phyloP scores from a whole-genome alignment of 2,329 filamentous ascomycete genomes.

The Escovopsis weberi region DNA sequence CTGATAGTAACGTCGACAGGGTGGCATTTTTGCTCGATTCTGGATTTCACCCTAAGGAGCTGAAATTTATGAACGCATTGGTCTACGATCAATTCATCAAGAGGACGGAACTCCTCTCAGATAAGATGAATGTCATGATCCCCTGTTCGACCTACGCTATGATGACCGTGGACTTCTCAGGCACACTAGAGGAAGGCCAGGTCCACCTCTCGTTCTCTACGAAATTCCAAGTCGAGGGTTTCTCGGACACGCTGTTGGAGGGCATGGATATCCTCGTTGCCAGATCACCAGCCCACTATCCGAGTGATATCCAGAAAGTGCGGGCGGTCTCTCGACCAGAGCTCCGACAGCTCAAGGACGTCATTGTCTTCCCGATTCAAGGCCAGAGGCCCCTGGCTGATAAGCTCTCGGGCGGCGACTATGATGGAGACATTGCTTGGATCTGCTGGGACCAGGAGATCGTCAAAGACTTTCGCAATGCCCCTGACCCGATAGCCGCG shows the following conservation, averaged over 20 bases:
- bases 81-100: slow-evolving; percentile 31
- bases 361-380: slow-evolving; percentile 59
- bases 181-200: slow-evolving; percentile 46
- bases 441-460: slow-evolving; percentile 57
- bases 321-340: slow-evolving; percentile 41
- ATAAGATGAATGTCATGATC: slow-evolving; percentile 45
- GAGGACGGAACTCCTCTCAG: slow-evolving; percentile 38
- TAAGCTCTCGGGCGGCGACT: slow-evolving; percentile 65
- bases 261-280: slow-evolving; percentile 50
- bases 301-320: slow-evolving; percentile 60
- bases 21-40: slow-evolving; percentile 40
- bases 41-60: slow-evolving; percentile 41
- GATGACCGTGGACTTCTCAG: slow-evolving; percentile 55
- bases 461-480: slow-evolving; percentile 52
- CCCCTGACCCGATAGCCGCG: slow-evolving; percentile 17
- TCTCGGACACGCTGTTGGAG: slow-evolving; percentile 39
- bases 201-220: slow-evolving; percentile 54
- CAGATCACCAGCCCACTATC: slow-evolving; percentile 53
- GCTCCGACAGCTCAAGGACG: slow-evolving; percentile 56
- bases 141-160: slow-evolving; percentile 45
- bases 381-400: slow-evolving; percentile 50
- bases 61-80: slow-evolving; percentile 32
- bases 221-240: slow-evolving; percentile 42
- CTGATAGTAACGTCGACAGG: slow-evolving; percentile 32
- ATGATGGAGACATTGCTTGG: slow-evolving; percentile 69